Base-by-base conservation (phyloP, 768 basidiomycete species). In the Suillus subaureus region DNA sequence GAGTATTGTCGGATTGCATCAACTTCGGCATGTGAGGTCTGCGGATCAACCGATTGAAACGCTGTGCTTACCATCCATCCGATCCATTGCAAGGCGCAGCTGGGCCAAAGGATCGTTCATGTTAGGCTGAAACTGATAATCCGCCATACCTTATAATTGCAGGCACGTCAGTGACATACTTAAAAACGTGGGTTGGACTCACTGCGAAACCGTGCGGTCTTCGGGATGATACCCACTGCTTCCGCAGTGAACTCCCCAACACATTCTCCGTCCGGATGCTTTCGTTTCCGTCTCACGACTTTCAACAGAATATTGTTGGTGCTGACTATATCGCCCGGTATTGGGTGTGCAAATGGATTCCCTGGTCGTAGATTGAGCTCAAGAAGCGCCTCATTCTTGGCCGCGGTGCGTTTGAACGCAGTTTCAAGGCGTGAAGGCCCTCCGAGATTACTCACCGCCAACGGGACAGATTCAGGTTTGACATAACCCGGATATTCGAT, bases 401-500 rank as follows among this genome's bases (percentile, higher is more conserved):
- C 81, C 23, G 86, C 82, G 57, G 82, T 84, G 39, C 90, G 86
- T 69, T 84, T 87, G 80, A 99, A 96, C 16, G 89, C 93, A 58
- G 79, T 83, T 64, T 96, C 90, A 4, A 98, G 80, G 66, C 83
- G 84, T 33, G 83, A 72, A 69, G 90, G 89, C 5, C 92, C 89
- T 3, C 92, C 93, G 13, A 93, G 82, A 64, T 83, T 87, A 56
- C 83, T 79, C 52, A 95, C 75, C 2, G 90, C 93, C 21, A 81
- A 69, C 0, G 87, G 81, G 6, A 89, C 83, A 40, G 93, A 91
- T 1, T 82, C 73, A 4, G 82, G 77, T 16, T 82, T 78, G 62
- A 97, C 89, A 69, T 94, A 93, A 67, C 95, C 95, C 8, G 95
- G 95, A 79, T 95, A 97, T 76, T 97, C 96, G 67, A 97, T 81